Evolutionary conservation across 1,139 yeast genomes (phyloP), one percentile per base, ranked within the genome.

Genomic region (Geotrichum carabidarum): DNA sequence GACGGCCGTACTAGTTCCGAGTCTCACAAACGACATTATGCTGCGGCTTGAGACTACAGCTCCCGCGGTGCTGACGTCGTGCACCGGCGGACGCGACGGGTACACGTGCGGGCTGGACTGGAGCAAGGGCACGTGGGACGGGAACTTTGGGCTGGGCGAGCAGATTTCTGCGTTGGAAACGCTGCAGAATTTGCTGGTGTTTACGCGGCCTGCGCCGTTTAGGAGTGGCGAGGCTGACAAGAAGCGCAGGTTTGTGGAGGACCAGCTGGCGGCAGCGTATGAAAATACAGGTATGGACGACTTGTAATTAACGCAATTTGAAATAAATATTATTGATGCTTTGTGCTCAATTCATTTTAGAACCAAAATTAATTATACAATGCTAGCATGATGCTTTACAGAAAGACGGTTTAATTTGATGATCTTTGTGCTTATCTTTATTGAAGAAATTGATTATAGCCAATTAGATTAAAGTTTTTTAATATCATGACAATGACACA

Each of bases 81-180:
- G 98, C 71, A 73, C 82, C 1, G 97, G 97, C 64, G 97, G 97
- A 68, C 59, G 71, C 2, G 96, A 90, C 73, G 89, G 90, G 11
- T 88, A 86, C 65, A 90, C 97, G 0, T 91, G 98, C 74, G 97
- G 97, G 44, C 68, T 81, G 57, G 78, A 85, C 66, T 91, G 98
- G 98, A 73, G 79, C 44, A 66, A 71, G 35, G 74, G 71, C 47
- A 79, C 80, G 14, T 91, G 90, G 86, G 98, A 91, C 70, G 84
- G 83, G 1, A 68, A 63, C 50, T 90, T 79, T 63, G 98, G 98
- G 12, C 77, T 91, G 41, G 98, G 98, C 60, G 97, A 91, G 71
- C 96, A 91, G 70, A 87, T 91, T 86, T 71, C 82, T 50, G 95
- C 97, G 0, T 74, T 90, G 57, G 97, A 90, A 68, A 81, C 81